Conservation (phyloP, 768 basidiomycete species). For the Boletus pseudo-olivaceus region DNA sequence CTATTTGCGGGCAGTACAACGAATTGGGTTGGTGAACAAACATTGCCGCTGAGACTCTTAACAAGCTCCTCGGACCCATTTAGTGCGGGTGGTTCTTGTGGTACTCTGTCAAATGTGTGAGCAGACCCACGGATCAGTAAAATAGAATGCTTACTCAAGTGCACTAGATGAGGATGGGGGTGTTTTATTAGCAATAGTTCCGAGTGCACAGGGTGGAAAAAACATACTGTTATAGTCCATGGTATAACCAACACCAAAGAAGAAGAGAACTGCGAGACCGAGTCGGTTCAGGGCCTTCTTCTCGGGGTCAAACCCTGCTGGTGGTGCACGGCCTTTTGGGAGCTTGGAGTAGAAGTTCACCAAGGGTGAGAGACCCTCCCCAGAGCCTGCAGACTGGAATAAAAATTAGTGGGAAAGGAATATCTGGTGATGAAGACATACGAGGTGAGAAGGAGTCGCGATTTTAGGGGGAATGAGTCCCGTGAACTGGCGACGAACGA, state of each 20-base stretch:
- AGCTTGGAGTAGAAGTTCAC: slow-evolving; percentile 97
- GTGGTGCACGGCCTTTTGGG: slow-evolving; percentile 79
- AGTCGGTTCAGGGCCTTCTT: slow-evolving; percentile 64
- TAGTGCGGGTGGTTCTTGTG: slow-evolving; percentile 91
- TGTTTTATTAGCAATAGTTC: slow-evolving; percentile 7
- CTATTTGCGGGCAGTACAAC: slow-evolving; percentile 27
- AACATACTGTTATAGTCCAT: slow-evolving; percentile 86
- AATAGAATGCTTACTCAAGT: slow-evolving; percentile 61
- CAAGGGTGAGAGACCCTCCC: slow-evolving; percentile 76
- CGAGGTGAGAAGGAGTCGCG: slow-evolving; percentile 85
- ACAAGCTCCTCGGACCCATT: slow-evolving; percentile 10
- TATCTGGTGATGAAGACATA: slow-evolving; percentile 29
- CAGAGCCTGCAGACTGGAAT: slow-evolving; percentile 72
- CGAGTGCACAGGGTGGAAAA: not conserved
- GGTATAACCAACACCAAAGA: slow-evolving; percentile 64
- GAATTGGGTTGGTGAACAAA: slow-evolving; percentile 10
- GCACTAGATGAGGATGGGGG: slow-evolving; percentile 54
- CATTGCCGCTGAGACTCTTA: not conserved
- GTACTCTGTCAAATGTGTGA: slow-evolving; percentile 55
- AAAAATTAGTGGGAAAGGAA: slow-evolving; percentile 3
- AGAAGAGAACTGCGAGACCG: slow-evolving; percentile 60
- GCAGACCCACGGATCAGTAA: slow-evolving; percentile 4
- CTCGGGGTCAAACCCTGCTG: slow-evolving; percentile 66
- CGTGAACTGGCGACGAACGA: slow-evolving; percentile 80
- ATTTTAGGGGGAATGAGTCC: slow-evolving; percentile 93